A percentile compares a stretch with the other conserved stretches of the same genome.
These are phyloP conservation scores for Lecanoromycetidae sp. DNA, from an alignment of 2,329 filamentous ascomycete species.

Conservation along the genomic window DNA sequence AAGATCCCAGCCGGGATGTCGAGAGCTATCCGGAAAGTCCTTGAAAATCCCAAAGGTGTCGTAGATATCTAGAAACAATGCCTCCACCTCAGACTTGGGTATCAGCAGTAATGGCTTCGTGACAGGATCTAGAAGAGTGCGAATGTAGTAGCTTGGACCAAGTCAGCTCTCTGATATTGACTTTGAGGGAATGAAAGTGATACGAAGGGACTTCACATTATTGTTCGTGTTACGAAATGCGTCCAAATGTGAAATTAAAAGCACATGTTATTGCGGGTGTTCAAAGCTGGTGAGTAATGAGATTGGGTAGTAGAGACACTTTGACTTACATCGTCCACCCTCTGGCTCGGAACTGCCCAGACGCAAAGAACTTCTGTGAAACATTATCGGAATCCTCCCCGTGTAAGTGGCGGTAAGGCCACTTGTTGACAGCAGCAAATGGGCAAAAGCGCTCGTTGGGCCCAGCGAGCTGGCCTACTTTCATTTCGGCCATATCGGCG, in stretches of 20 bases:
- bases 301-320: background rate
- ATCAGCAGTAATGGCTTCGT: constrained; percentile 53
- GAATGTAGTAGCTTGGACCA: constrained; percentile 16
- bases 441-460: constrained; percentile 27
- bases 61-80: constrained; percentile 56
- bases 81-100: constrained; percentile 51
- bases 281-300: no score
- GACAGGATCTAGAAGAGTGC: constrained; percentile 17
- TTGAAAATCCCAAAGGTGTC: constrained; percentile 41
- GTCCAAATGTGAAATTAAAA: no score
- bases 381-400: constrained; percentile 25
- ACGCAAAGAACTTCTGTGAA: constrained; percentile 30
- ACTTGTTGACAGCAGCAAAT: constrained; percentile 28
- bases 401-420: constrained; percentile 32
- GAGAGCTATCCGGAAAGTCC: constrained; percentile 43
- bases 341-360: constrained; percentile 38
- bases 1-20: constrained; percentile 46
- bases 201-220: background rate
- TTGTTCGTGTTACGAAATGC: no score
- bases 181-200: background rate
- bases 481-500: constrained; percentile 5
- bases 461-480: constrained; percentile 17
- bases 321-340: constrained; percentile 64
- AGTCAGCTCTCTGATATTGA: background rate
- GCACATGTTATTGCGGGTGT: no score